These are phyloP conservation scores for Vitis hybrid DNA, from an alignment of 177 flowering plant species.

Conservation along the genomic window DNA sequence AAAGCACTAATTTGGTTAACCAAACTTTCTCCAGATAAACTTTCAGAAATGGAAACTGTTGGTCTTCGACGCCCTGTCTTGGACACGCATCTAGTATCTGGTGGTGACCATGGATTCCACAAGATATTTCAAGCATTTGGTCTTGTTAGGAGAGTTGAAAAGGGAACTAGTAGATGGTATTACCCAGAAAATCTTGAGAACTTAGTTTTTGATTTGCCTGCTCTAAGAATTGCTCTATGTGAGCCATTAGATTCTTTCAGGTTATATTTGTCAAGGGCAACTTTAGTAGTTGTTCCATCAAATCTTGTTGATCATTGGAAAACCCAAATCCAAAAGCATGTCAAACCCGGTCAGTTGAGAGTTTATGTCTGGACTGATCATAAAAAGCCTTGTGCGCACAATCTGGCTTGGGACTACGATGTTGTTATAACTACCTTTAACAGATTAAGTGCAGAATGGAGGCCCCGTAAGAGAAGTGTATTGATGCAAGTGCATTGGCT, in stretches of 20 bases:
- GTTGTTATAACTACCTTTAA: constrained; percentile 88
- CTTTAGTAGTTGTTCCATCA: constrained; percentile 88
- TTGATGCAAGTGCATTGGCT: constrained; percentile 95
- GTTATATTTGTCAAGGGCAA: constrained; percentile 84
- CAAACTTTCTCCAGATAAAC: constrained; percentile 58
- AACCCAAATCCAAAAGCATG: constrained; percentile 79
- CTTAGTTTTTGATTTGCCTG: constrained; percentile 71
- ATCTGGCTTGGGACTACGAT: constrained; percentile 95
- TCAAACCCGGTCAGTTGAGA: constrained; percentile 68
- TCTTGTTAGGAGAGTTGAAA: constrained; percentile 50
- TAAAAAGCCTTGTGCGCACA: constrained; percentile 68
- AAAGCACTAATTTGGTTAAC: constrained; percentile 84
- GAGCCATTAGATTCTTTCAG: constrained; percentile 73
- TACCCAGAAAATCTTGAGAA: constrained; percentile 64
- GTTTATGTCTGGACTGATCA: constrained; percentile 80
- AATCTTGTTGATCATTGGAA: constrained; percentile 95
- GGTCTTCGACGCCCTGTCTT: constrained; percentile 67
- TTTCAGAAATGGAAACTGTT: constrained; percentile 75
- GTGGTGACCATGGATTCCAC: constrained; percentile 41
- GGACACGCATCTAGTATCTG: constrained; percentile 25
- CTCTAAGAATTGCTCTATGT: constrained; percentile 75
- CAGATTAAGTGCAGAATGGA: constrained; percentile 96
- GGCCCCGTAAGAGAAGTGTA: constrained; percentile 64
- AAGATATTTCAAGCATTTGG: constrained; percentile 90
- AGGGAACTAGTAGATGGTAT: constrained; percentile 64